These are phyloP conservation scores for Saccharomycopsis sp. DNA, from an alignment of 805 yeast genomes.

Conservation along the genomic window DNA sequence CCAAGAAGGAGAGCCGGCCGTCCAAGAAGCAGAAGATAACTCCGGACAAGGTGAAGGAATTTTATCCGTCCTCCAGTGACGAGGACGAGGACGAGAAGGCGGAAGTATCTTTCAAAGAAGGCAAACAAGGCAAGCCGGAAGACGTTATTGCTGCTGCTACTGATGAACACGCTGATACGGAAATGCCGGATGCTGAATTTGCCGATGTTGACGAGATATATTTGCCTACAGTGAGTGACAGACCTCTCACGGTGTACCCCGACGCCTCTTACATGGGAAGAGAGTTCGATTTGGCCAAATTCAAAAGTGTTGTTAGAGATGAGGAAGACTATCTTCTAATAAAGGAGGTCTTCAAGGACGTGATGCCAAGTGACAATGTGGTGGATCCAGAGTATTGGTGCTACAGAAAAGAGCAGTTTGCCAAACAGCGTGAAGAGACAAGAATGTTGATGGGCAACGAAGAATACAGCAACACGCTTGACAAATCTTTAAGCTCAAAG, in stretches of 20 bases:
- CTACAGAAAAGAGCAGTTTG: conserved; percentile 42
- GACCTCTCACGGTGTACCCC: conserved; percentile 52
- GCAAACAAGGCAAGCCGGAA: too few relatives aligned
- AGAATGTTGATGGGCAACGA: background rate
- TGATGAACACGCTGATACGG: conserved; percentile 4
- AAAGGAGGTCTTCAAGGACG: conserved; percentile 34
- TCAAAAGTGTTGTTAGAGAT: conserved; percentile 57
- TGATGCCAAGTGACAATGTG: conserved; percentile 26
- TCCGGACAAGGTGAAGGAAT: background rate
- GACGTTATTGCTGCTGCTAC: too few relatives aligned
- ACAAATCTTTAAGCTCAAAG: conserved; percentile 30
- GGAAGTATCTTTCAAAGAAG: too few relatives aligned
- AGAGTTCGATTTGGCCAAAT: conserved; percentile 36
- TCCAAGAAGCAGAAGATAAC: background rate
- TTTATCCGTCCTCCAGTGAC: conserved; percentile 1
- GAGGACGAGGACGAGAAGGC: conserved; percentile 7
- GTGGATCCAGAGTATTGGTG: conserved; percentile 51
- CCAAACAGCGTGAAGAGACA: background rate
- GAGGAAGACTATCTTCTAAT: conserved; percentile 64
- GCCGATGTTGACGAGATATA: conserved; percentile 31
- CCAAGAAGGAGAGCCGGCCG: background rate
- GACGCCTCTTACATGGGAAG: conserved; percentile 27
- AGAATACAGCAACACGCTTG: background rate
- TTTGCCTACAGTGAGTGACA: conserved; percentile 41
- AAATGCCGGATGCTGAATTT: conserved; percentile 26